These are phyloP conservation scores for Pisolithus thermaeus DNA, from an alignment of 1,284 basidiomycete genomes.

Conservation along the genomic window DNA sequence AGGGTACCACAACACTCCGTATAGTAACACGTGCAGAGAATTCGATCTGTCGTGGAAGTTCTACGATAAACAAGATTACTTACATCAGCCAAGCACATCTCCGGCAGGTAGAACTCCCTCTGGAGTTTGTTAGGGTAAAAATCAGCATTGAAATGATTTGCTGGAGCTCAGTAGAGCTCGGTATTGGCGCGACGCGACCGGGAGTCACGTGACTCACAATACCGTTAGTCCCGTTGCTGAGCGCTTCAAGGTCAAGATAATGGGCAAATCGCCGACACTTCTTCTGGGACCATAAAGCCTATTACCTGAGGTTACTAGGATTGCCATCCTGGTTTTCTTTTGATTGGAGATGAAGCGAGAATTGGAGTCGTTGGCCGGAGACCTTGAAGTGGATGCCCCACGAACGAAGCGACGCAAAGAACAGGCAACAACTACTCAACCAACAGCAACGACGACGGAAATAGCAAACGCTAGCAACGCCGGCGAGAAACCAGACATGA, in stretches of 20 bases:
- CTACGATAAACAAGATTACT: too few species aligned
- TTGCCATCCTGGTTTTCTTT: constrained; percentile 9
- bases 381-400: constrained; percentile 50
- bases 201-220: constrained; percentile 22
- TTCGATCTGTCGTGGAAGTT: too few species aligned
- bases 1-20: too few species aligned
- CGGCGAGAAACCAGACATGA: constrained; percentile 21
- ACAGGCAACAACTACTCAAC: constrained; percentile 9
- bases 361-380: constrained; percentile 43
- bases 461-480: constrained; percentile 26
- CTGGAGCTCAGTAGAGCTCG: background rate
- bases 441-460: constrained; percentile 1
- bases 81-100: too few species aligned
- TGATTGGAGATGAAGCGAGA: constrained; percentile 63
- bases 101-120: too few species aligned
- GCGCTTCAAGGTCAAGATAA: constrained; percentile 27
- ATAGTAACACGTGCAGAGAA: too few species aligned
- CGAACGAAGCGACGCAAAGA: constrained; percentile 68
- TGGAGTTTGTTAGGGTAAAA: too few species aligned
- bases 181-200: background rate
- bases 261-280: constrained; percentile 26
- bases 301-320: constrained; percentile 17
- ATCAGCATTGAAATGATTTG: too few species aligned
- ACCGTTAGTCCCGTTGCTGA: constrained; percentile 16
- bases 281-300: constrained; percentile 23